Base-by-base conservation (phyloP, 148 eudicot species). In the Drosera capensis region DNA sequence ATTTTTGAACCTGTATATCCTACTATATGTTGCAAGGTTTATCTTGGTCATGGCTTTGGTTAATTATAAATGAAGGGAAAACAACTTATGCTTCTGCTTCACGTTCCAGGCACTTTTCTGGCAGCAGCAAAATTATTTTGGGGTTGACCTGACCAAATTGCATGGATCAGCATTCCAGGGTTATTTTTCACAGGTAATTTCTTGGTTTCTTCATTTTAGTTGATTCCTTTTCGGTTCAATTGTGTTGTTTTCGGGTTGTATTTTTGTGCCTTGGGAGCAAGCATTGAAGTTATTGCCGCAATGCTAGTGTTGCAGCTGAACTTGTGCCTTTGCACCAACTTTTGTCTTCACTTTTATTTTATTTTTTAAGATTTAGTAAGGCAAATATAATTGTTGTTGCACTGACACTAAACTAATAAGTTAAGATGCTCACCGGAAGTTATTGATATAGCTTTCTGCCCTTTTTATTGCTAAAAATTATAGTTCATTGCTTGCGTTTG, bases 81-180 rank as follows among this genome's bases (percentile, higher is more conserved):
- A 29, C 51, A 38, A 23, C 28, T 39, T 31, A 16, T 50, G 19
- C 5, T 56, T 51, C 3, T 25, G 43, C 54, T 48, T 59, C 49
- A n/a, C 40, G 20, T 28, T 61, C 52, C 78, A 90, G 99, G 80
- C 99, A 49, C 75, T 85, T 38, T 90, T 90, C 68, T 90, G 99
- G 99, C 99, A 90, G 72, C 99, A 90, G 63, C 93, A 78, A 20
- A 90, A 90, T 62, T 90, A 85, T 72, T 90, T 73, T 58, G 99
- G 99, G 50, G 99, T 90, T 52, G 86, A 90, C 71, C 69, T 90
- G 68, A 75, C 88, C 31, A 57, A 95, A n/a, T 72, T 90, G 36
- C 67, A 90, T 57, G 78, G 80, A 39, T 65, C 85, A 36, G 95
- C 99, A 45, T 90, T 73, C 60, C 68, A 80, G 44, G 99, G 99